These are phyloP conservation scores for Dionaea muscipula DNA, from an alignment of 179 eudicot genomes.

Conservation along the genomic window DNA sequence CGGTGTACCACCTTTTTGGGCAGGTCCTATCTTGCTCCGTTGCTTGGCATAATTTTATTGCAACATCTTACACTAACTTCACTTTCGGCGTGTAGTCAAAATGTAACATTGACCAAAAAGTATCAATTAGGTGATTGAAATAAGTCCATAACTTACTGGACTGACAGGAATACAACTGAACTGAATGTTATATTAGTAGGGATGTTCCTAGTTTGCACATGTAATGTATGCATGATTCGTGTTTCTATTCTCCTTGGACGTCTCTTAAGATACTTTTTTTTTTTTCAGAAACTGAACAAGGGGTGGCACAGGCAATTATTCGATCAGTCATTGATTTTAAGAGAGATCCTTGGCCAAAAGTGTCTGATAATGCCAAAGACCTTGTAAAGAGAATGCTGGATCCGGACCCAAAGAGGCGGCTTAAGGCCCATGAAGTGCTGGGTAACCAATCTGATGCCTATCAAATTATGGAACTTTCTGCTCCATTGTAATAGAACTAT, in stretches of 20 bases:
- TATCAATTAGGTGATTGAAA: too few species aligned
- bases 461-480: neutral
- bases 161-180: too few species aligned
- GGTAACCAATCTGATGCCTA: slow-evolving; percentile 11
- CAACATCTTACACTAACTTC: neutral
- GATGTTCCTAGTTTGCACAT: neutral
- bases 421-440: slow-evolving; percentile 23
- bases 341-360: slow-evolving; percentile 32
- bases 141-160: too few species aligned
- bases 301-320: slow-evolving; percentile 28
- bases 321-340: slow-evolving; percentile 19
- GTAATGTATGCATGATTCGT: neutral
- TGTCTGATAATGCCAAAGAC: slow-evolving; percentile 27
- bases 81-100: too few species aligned
- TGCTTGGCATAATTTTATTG: neutral
- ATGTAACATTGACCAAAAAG: too few species aligned
- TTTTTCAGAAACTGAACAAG: slow-evolving; percentile 24
- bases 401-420: slow-evolving; percentile 24
- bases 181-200: neutral
- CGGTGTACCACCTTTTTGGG: slow-evolving; percentile 17
- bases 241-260: neutral
- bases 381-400: slow-evolving; percentile 25
- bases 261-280: neutral
- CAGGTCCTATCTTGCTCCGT: slow-evolving; percentile 10
- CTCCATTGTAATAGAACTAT: neutral